These are phyloP conservation scores for Boletus patriciae DNA, from an alignment of 768 basidiomycete species.

Conservation along the genomic window DNA sequence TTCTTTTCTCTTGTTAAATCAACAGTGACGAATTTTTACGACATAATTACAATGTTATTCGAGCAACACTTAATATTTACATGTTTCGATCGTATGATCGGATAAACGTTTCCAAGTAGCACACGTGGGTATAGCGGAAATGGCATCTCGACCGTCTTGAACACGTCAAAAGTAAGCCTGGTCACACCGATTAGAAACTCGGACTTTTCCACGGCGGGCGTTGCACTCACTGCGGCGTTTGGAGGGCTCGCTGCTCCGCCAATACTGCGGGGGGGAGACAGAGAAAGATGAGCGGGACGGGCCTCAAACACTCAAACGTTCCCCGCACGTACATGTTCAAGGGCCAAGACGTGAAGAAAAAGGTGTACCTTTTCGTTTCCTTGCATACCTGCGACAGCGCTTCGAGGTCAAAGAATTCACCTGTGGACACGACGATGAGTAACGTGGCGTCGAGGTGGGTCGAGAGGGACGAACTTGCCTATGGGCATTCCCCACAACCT, in stretches of 20 bases:
- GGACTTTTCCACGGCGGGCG: background rate
- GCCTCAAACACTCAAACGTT: background rate
- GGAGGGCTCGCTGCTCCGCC: slow-evolving; percentile 71
- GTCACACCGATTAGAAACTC: background rate
- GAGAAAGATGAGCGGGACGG: background rate
- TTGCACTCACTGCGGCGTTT: slow-evolving; percentile 61
- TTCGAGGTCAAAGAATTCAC: slow-evolving; percentile 74
- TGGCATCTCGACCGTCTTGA: background rate
- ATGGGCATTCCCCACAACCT: slow-evolving; percentile 74
- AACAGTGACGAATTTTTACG: slow-evolving; percentile 27
- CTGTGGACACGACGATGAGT: slow-evolving; percentile 29
- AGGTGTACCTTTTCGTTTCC: slow-evolving; percentile 61
- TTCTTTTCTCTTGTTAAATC: slow-evolving; percentile 5
- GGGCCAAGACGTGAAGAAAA: slow-evolving; percentile 78
- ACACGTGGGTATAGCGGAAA: background rate
- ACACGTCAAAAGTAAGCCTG: slow-evolving; percentile 31
- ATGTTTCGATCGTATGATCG: background rate
- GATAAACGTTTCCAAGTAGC: background rate
- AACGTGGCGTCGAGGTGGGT: background rate
- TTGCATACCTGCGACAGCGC: slow-evolving; percentile 55
- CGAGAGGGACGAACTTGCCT: slow-evolving; percentile 39
- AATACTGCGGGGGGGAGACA: slow-evolving; percentile 35
- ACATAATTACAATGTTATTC: slow-evolving; percentile 27
- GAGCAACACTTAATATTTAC: slow-evolving; percentile 20
- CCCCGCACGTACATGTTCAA: slow-evolving; percentile 56